phyloP scores from a whole-genome alignment of 805 yeast species.

The Barnettozyma pratensis region DNA sequence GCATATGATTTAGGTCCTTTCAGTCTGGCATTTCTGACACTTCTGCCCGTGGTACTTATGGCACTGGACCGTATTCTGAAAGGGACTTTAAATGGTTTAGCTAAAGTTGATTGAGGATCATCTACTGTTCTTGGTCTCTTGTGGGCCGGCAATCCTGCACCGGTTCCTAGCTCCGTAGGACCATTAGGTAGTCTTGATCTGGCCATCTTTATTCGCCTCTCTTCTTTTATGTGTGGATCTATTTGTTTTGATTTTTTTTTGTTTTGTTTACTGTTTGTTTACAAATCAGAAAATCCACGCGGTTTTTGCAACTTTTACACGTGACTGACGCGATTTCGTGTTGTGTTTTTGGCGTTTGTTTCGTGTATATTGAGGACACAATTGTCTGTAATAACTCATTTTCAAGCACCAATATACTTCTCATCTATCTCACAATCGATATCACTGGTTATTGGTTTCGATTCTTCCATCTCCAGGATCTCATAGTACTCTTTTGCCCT shows the following conservation, averaged over 20 bases:
- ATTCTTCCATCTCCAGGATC: slow-evolving; percentile 32
- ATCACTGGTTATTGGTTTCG: slow-evolving; percentile 24
- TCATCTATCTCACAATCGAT: slow-evolving; percentile 29
- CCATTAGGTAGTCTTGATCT: slow-evolving; percentile 33
- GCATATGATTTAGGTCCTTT: slow-evolving; percentile 38
- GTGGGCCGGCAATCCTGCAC: slow-evolving; percentile 59
- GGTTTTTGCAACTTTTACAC: not conserved
- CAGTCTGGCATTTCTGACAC: slow-evolving; percentile 28
- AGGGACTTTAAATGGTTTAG: slow-evolving; percentile 69
- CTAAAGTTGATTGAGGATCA: slow-evolving; percentile 47
- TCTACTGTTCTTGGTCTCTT: slow-evolving; percentile 49
- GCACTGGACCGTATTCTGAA: slow-evolving; percentile 31
- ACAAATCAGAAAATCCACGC: not conserved
- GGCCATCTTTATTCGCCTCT: slow-evolving; percentile 24
- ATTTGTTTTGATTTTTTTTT: not conserved
- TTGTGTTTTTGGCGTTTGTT: not conserved
- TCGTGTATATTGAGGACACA: too few species aligned
- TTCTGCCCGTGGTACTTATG: slow-evolving; percentile 15
- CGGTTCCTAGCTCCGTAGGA: slow-evolving; percentile 55
- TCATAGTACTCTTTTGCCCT: slow-evolving; percentile 36
- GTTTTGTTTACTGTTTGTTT: slow-evolving; percentile 7
- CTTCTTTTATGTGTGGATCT: not conserved
- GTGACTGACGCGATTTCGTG: slow-evolving; percentile 5
- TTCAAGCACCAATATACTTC: slow-evolving; percentile 11
- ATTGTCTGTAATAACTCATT: too few species aligned